These are phyloP conservation scores for Monosporascus sp. DNA, from an alignment of 2,329 filamentous ascomycete species.

Conservation along the genomic window DNA sequence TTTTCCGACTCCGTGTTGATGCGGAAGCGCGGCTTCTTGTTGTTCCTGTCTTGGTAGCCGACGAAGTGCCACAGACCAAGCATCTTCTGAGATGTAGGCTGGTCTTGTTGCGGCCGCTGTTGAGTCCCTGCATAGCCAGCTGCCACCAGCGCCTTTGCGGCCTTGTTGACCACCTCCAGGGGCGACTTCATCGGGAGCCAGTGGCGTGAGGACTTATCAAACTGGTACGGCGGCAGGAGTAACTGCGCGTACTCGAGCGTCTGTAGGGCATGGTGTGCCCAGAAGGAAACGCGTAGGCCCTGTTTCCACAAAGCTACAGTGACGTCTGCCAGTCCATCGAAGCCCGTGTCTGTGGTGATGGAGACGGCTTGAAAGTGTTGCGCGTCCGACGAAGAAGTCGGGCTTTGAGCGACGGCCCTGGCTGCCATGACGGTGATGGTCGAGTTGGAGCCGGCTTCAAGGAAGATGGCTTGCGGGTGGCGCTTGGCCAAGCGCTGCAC, in stretches of 20 bases:
- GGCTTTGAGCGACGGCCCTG: constrained; percentile 14
- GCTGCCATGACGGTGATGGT: constrained; percentile 29
- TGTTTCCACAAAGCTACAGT: constrained; percentile 34
- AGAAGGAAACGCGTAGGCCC: constrained; percentile 31
- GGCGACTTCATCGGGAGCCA: constrained; percentile 24
- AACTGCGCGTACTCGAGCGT: constrained; percentile 13
- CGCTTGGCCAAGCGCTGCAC: constrained; percentile 31
- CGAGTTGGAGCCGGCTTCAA: constrained; percentile 39
- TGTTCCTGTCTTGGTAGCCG: constrained; percentile 4
- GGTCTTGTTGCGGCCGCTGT: too few species aligned
- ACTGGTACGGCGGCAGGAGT: constrained; percentile 37
- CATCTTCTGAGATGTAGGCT: too few species aligned
- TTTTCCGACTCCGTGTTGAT: constrained; percentile 30
- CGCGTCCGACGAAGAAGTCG: background rate
- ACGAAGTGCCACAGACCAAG: constrained; percentile 1
- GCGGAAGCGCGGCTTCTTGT: constrained; percentile 27
- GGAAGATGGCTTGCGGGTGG: constrained; percentile 24
- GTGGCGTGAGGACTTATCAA: constrained; percentile 30
- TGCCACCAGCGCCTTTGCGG: too few species aligned
- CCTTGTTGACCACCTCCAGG: too few species aligned
- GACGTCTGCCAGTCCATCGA: constrained; percentile 16
- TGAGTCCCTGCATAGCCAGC: too few species aligned
- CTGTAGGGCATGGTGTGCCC: constrained; percentile 30
- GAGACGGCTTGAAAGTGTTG: constrained; percentile 16
- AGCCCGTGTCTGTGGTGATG: constrained; percentile 13